Evolutionary conservation across 1,139 yeast genomes (phyloP).

Genomic region (Saccharomycopsis crataegensis): DNA sequence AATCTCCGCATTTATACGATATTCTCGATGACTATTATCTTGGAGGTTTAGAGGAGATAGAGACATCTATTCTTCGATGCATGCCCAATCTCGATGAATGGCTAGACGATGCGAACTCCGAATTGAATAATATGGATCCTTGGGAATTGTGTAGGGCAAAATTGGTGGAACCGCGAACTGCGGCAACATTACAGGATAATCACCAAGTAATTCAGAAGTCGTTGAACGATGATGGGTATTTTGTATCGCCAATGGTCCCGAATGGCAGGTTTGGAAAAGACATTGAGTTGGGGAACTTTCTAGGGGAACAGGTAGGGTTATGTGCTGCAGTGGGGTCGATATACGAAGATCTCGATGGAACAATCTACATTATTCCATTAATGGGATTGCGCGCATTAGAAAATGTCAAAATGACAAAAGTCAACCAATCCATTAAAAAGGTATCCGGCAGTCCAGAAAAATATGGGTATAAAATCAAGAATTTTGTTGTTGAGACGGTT

Average conservation of each 20-base stretch:
- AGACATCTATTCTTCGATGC: slow-evolving; percentile 34
- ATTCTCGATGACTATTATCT: slow-evolving; percentile 39
- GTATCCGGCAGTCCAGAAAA: not conserved
- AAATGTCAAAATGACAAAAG: not conserved
- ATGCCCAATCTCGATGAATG: slow-evolving; percentile 31
- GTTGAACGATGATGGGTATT: slow-evolving; percentile 7
- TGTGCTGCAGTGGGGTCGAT: slow-evolving; percentile 45
- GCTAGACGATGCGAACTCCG: slow-evolving; percentile 28
- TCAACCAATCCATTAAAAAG: not conserved
- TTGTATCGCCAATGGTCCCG: slow-evolving; percentile 27
- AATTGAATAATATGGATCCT: slow-evolving; percentile 24
- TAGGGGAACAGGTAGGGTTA: slow-evolving; percentile 25
- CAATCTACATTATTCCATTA: slow-evolving; percentile 36
- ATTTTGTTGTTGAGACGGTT: not conserved
- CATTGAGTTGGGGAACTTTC: slow-evolving; percentile 34
- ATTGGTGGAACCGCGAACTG: slow-evolving; percentile 15
- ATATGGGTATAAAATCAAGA: slow-evolving; percentile 2
- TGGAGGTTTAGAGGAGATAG: slow-evolving; percentile 46
- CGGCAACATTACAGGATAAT: not conserved
- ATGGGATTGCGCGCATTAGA: slow-evolving; percentile 27
- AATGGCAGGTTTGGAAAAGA: slow-evolving; percentile 38
- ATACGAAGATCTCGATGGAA: slow-evolving; percentile 34
- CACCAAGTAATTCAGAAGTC: not conserved
- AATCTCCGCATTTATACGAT: slow-evolving; percentile 38
- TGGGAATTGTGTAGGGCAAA: slow-evolving; percentile 36